Evolutionary conservation across 1,284 basidiomycete genomes (phyloP), one percentile per base, ranked within the genome.

Genomic region (Cryptococcus hybrid): DNA sequence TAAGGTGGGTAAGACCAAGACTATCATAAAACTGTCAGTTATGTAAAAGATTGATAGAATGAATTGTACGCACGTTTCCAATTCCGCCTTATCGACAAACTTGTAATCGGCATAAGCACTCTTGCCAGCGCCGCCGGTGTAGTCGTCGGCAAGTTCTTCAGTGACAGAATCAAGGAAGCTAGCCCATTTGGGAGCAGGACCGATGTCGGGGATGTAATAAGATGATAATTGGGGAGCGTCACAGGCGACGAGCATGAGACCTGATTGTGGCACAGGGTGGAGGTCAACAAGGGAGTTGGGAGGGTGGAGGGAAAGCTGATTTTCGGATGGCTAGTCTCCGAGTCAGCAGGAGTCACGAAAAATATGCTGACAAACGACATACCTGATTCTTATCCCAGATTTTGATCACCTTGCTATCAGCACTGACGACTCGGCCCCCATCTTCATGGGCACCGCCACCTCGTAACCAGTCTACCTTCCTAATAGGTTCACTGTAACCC

Each of bases 121-220:
- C 66, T 79, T 79, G 36, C 76, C 78, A 5, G 67, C 70, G 24
- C 78, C 74, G 15, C 62, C 64, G 0, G 62, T 56, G 0, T 85
- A 83, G 70, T 90, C 88, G 70, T 92, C 89, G 69, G 94, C 94
- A 86, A 97, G 88, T 75, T 97, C 93, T 75, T 99, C 96, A 0
- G 96, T 99, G 71, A 99, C 88, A 67, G 91, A 92, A 79, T 99
- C 96, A 58, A 99, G 84, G 86, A 98, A 99, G 71, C 87, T 88
- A 51, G 92, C 93, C 96, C 96, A 99, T 66, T 86, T 85, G 0
- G 96, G 95, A 9, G 96, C 96, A 3, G 94, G 94, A 0, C 96
- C 96, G 5, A 99, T 84, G 66, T 95, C 90, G 13, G 95, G 96
- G 46, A 99, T 88, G 74, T 94, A 99, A 77, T 90, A 95, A 4